These are phyloP conservation scores for Pyracantha coccinea DNA, from an alignment of 331 rosid genomes.

Conservation along the genomic window DNA sequence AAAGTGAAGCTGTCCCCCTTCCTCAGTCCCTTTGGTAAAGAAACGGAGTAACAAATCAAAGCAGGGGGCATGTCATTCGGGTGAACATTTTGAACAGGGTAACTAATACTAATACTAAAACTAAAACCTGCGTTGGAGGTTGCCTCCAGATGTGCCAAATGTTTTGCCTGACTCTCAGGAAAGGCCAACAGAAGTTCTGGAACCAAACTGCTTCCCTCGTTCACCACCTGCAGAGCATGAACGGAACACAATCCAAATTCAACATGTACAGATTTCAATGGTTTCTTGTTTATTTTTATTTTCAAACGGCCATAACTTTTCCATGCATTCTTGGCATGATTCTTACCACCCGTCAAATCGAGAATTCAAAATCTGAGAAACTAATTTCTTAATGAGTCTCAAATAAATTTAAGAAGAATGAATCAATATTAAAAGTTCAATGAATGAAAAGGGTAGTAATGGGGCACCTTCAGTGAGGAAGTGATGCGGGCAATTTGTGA, in stretches of 20 bases:
- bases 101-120: no score
- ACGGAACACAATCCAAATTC: neutral
- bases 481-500: conserved; percentile 76
- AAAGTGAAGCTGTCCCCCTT: conserved; percentile 57
- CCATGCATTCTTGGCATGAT: neutral
- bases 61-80: conserved; percentile 53
- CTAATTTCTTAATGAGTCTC: neutral
- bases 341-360: neutral
- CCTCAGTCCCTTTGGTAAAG: conserved; percentile 64
- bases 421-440: neutral
- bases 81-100: conserved; percentile 39
- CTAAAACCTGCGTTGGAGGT: conserved; percentile 36
- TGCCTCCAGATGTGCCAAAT: conserved; percentile 62
- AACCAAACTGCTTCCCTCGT: conserved; percentile 50
- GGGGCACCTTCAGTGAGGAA: conserved; percentile 64
- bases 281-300: no score
- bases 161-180: conserved; percentile 55
- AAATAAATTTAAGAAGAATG: neutral
- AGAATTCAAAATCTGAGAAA: neutral
- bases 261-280: neutral
- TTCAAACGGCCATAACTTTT: neutral
- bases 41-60: conserved; percentile 55
- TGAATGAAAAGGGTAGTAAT: neutral
- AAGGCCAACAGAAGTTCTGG: conserved; percentile 54
- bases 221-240: conserved; percentile 52